Evolutionary conservation across 176 grass and related monocot species (phyloP).

Genomic region (Saccharum spontaneum): DNA sequence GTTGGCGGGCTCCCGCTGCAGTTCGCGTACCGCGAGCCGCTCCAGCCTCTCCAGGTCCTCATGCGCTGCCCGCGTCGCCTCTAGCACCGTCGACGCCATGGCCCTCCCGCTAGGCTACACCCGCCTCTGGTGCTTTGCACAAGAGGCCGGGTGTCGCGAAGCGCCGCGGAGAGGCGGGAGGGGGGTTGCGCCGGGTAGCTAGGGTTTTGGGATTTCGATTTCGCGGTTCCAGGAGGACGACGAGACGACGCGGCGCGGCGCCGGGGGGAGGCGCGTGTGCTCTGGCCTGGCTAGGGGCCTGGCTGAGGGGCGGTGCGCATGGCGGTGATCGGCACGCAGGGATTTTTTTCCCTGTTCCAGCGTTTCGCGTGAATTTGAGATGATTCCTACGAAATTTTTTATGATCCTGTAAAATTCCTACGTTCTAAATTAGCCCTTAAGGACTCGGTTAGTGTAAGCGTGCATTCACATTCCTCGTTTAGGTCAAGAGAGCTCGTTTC

Average conservation of each 20-base stretch:
- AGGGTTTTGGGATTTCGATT: constrained; percentile 30
- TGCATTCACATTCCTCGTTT: too few relatives aligned
- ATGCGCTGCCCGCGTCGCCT: constrained; percentile 85
- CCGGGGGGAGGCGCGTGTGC: background rate
- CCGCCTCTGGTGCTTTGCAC: background rate
- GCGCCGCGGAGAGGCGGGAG: background rate
- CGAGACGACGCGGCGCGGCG: background rate
- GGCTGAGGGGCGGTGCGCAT: background rate
- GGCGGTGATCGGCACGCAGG: too few relatives aligned
- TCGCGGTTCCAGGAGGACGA: background rate
- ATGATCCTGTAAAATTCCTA: too few relatives aligned
- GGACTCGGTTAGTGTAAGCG: too few relatives aligned
- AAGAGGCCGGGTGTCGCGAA: background rate
- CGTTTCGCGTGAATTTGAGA: too few relatives aligned
- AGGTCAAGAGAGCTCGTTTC: too few relatives aligned
- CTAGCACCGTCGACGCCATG: constrained; percentile 87
- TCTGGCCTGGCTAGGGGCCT: background rate
- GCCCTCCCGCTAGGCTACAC: background rate
- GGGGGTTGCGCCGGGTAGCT: constrained; percentile 1
- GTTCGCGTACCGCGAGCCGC: constrained; percentile 77
- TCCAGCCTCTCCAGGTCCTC: constrained; percentile 94
- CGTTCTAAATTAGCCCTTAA: too few relatives aligned
- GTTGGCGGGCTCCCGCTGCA: constrained; percentile 82
- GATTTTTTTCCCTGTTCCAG: too few relatives aligned
- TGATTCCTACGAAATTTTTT: too few relatives aligned